phyloP scores from a whole-genome alignment of 768 basidiomycete species.

The Leccinum fibrillosum region DNA sequence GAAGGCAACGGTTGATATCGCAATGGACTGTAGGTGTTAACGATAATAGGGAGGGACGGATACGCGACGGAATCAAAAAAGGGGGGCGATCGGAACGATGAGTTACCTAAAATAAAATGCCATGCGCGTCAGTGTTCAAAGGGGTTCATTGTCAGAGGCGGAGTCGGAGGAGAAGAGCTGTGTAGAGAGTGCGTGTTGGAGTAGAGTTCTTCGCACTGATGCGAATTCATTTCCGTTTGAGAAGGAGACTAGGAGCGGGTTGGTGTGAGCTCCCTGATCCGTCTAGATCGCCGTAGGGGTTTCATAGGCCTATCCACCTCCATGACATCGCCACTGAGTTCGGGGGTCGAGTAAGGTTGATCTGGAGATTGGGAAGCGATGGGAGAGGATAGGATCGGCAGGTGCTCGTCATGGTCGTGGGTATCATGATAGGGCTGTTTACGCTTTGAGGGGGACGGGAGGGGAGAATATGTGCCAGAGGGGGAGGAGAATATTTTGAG shows the following conservation, averaged over 20 bases:
- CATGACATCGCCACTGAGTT: constrained; percentile 28
- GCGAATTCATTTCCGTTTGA: constrained; percentile 34
- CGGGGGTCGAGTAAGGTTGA: constrained; percentile 21
- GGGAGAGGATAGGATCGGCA: constrained; percentile 13
- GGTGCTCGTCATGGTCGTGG: constrained; percentile 18
- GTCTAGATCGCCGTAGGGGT: constrained; percentile 33
- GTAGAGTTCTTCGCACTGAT: constrained; percentile 20
- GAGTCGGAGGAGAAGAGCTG: constrained; percentile 17
- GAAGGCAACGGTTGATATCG: constrained; percentile 21
- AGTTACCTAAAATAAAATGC: constrained; percentile 28
- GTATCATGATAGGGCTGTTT: constrained; percentile 24
- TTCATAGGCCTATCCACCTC: constrained; percentile 34
- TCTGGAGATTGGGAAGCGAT: constrained; percentile 22
- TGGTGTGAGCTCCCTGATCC: constrained; percentile 27
- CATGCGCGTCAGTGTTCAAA: constrained; percentile 16
- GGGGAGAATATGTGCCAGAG: constrained; percentile 32
- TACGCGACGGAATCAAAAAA: constrained; percentile 17
- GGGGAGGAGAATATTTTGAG: constrained; percentile 43
- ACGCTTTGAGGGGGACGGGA: constrained; percentile 37
- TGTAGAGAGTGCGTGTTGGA: constrained; percentile 18
- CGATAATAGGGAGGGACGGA: constrained; percentile 6
- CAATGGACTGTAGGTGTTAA: constrained; percentile 14
- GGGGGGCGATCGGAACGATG: constrained; percentile 12
- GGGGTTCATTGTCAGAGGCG: constrained; percentile 24
- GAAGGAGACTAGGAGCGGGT: constrained; percentile 22